Conservation (phyloP, 2,329 filamentous ascomycete species). For the Nemania bipapillata region DNA sequence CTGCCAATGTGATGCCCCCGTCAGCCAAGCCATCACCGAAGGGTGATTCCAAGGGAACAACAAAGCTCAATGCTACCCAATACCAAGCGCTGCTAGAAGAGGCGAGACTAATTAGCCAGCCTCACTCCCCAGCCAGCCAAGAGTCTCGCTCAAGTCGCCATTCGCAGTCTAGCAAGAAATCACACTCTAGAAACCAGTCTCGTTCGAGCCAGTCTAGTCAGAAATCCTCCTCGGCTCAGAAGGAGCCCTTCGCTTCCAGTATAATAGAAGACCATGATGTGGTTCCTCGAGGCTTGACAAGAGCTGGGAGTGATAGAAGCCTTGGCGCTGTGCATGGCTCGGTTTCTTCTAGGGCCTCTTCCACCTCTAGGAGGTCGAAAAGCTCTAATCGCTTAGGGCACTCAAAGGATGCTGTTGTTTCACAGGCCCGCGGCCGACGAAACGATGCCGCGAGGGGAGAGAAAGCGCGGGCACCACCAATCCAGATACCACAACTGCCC, state of each 20-base stretch:
- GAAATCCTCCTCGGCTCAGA: neutral
- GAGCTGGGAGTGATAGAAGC: conserved; percentile 18
- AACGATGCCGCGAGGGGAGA: neutral
- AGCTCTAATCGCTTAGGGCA: neutral
- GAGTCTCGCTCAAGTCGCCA: conserved; percentile 10
- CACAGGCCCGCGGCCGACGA: neutral
- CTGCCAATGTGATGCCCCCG: neutral
- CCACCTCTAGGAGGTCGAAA: neutral
- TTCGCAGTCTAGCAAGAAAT: conserved; percentile 19
- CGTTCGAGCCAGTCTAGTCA: conserved; percentile 10
- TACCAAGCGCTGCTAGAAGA: conserved; percentile 9
- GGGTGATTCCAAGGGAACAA: neutral
- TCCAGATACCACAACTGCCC: conserved; percentile 14
- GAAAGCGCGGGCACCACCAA: conserved; percentile 11
- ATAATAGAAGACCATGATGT: conserved; percentile 6
- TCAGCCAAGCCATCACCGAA: conserved; percentile 4
- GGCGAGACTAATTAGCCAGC: neutral
- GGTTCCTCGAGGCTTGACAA: neutral
- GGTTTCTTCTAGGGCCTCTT: neutral
- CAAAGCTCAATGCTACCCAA: neutral
- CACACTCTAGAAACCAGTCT: conserved; percentile 4
- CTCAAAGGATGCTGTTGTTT: neutral
- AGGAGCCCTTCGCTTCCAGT: neutral
- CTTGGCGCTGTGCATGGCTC: conserved; percentile 10
- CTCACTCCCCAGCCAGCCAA: conserved; percentile 12